These are phyloP conservation scores for Colletotrichum sp. DNA, from an alignment of 2,329 filamentous ascomycete species.

Conservation along the genomic window DNA sequence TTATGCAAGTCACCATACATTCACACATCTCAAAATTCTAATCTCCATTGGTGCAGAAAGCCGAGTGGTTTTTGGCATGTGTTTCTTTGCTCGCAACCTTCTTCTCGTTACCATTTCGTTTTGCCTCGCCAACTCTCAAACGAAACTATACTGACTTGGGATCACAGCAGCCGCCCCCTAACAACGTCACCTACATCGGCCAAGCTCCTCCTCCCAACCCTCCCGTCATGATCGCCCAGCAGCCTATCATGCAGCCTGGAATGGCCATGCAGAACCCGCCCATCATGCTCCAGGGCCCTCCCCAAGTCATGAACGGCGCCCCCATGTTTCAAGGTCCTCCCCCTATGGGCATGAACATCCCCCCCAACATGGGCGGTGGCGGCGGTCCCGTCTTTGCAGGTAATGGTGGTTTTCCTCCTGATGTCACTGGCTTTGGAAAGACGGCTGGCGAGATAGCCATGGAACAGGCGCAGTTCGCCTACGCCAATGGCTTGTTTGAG, in stretches of 20 bases:
- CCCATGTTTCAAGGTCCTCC: slow-evolving; percentile 3
- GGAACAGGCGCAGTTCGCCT: slow-evolving; percentile 54
- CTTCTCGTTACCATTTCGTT: background rate
- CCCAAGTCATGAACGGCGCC: slow-evolving; percentile 3
- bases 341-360: slow-evolving; percentile 13
- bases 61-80: background rate
- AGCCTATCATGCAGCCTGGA: slow-evolving; percentile 32
- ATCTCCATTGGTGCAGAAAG: too few relatives aligned
- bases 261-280: background rate
- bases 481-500: slow-evolving; percentile 55
- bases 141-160: slow-evolving; percentile 18
- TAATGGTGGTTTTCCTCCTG: slow-evolving; percentile 46
- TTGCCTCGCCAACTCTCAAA: background rate
- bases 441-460: slow-evolving; percentile 53
- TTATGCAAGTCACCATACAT: slow-evolving; percentile 42
- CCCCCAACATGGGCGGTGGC: background rate
- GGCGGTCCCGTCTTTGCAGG: slow-evolving; percentile 32
- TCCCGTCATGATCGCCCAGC: slow-evolving; percentile 36
- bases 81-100: background rate
- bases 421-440: slow-evolving; percentile 57
- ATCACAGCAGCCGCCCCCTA: slow-evolving; percentile 33
- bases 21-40: background rate
- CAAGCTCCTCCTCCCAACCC: slow-evolving; percentile 27
- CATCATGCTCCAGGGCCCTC: slow-evolving; percentile 36
- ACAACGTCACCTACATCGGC: slow-evolving; percentile 28